Base-by-base conservation (phyloP, 768 basidiomycete species). In the Podaxis sp. region DNA sequence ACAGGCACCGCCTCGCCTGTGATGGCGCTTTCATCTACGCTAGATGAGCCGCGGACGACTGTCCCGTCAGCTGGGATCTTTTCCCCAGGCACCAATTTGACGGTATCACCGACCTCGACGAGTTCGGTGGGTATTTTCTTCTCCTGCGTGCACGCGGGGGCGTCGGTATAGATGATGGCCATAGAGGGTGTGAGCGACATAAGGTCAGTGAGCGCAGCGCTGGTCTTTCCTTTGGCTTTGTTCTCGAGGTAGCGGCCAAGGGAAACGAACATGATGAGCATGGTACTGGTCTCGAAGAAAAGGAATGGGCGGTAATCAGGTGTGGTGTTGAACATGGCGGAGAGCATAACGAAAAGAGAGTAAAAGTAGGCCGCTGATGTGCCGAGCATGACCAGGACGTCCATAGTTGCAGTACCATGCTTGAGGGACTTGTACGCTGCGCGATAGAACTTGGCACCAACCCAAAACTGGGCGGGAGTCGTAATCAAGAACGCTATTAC, bases 211-310 rank as follows among this genome's bases (percentile, higher is more conserved):
- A 99, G 83, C 2, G 97, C 97, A 1, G 95, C 95, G 48, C 94
- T 95, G 2, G 97, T 99, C 76, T 92, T 93, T 33, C 97, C 96
- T 75, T 99, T 99, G 52, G 97, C 97, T 61, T 89, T 85, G 76
- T 99, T 99, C 78, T 99, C 97, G 54, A 99, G 84, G 76, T 89
- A 97, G 26, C 97, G 88, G 4, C 97, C 97, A 13, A 99, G 84
- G 2, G 94, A 96, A 69, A 99, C 91, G 73, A 99, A 99, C 79
- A 90, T 92, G 82, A 99, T 89, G 65, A 99, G 80, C 97, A 98
- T 99, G 19, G 97, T 97, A 70, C 94, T 97, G 1, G 97, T 99
- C 77, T 99, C 97, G 78, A 99, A 99, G 77, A 99, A 99, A 51
- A 95, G 84, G 72, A 90, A 84, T 1, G 97, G 96, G 19, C 85